Evolutionary conservation across 345 rosid species (phyloP).

Genomic region (Corchorus capsularis): DNA sequence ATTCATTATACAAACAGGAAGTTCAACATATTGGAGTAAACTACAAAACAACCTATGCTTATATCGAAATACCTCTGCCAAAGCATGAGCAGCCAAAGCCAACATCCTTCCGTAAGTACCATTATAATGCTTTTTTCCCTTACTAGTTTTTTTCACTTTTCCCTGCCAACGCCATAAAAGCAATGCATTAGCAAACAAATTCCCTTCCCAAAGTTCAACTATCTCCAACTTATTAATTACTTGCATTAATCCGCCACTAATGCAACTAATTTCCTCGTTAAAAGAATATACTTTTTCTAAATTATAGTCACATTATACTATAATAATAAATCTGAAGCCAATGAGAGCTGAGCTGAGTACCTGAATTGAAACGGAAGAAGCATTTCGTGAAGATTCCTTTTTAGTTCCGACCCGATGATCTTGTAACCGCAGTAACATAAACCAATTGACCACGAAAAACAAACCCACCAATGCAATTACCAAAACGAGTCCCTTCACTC

Average conservation of each 20-base stretch:
- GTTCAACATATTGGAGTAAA: background rate
- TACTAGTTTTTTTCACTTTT: conserved; percentile 44
- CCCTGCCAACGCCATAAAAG: conserved; percentile 31
- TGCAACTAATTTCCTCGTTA: background rate
- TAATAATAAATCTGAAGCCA: background rate
- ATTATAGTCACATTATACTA: background rate
- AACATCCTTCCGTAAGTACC: conserved; percentile 77
- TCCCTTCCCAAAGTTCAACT: background rate
- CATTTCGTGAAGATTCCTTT: conserved; percentile 35
- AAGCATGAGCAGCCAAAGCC: conserved; percentile 89
- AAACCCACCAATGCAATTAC: conserved; percentile 55
- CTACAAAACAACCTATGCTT: background rate
- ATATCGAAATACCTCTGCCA: conserved; percentile 74
- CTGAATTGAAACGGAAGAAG: conserved; percentile 44
- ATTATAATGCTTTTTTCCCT: conserved; percentile 44
- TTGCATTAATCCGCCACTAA: background rate
- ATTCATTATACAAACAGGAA: conserved; percentile 2
- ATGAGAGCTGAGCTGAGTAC: conserved; percentile 29
- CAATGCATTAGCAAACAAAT: background rate
- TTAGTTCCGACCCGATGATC: conserved; percentile 43
- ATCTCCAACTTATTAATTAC: background rate
- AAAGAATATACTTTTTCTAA: background rate
- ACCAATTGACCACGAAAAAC: conserved; percentile 75
- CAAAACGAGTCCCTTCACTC: conserved; percentile 45
- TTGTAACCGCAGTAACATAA: conserved; percentile 69